Percentiles rank a stretch among this genome's conserved stretches.
phyloP scores from a whole-genome alignment of 768 basidiomycete species.

The Paxillus ammoniavirescens region DNA sequence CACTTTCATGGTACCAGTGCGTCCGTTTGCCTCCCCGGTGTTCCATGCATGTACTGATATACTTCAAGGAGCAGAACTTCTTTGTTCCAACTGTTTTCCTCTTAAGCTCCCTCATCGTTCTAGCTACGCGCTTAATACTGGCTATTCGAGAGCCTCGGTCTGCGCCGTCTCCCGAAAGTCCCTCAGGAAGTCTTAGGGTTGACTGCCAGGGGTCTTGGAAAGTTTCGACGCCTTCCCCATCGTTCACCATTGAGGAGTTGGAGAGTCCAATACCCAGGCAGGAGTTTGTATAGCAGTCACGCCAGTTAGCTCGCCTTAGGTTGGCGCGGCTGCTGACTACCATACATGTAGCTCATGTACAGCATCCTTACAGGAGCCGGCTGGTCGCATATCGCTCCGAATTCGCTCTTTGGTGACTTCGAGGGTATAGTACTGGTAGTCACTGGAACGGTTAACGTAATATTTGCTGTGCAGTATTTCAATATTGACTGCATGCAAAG shows the following conservation, averaged over 20 bases:
- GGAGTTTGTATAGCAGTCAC: background rate
- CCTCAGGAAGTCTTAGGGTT: background rate
- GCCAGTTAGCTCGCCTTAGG: too few species aligned
- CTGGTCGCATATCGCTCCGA: too few species aligned
- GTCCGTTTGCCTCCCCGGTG: background rate
- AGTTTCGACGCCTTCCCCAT: background rate
- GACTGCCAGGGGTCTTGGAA: background rate
- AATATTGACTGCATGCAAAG: too few species aligned
- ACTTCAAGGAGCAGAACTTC: background rate
- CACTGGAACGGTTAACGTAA: too few species aligned
- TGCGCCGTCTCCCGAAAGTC: background rate
- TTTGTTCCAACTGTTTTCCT: background rate
- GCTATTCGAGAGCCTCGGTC: background rate
- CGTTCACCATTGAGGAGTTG: background rate
- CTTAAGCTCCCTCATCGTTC: background rate
- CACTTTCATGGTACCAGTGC: background rate
- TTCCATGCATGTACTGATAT: background rate
- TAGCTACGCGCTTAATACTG: background rate
- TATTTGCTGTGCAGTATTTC: too few species aligned
- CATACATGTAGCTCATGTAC: too few species aligned
- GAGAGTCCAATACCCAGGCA: background rate
- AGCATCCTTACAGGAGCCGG: too few species aligned
- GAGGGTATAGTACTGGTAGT: too few species aligned
- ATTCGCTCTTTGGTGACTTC: too few species aligned
- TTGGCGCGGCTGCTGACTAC: too few species aligned